A percentile compares a stretch with the other conserved stretches of the same genome.
phyloP scores from a whole-genome alignment of 805 yeast species.

The Suhomyces sp. region DNA sequence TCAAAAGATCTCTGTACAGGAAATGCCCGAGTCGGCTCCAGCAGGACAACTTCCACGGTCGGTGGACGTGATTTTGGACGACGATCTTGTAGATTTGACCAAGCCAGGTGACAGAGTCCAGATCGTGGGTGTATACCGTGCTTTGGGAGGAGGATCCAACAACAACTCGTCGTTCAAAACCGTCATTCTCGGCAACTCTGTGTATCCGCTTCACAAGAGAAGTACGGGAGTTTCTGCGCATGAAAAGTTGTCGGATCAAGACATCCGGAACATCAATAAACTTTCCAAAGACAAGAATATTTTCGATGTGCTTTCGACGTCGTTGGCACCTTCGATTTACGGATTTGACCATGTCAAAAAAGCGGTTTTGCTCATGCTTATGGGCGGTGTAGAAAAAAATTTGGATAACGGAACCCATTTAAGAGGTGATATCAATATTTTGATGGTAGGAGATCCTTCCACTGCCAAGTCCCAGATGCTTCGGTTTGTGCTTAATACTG shows the following conservation, averaged over 20 bases:
- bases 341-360: constrained; percentile 90
- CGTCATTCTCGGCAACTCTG: constrained; percentile 82
- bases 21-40: constrained; percentile 97
- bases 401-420: constrained; percentile 92
- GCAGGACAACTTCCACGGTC: constrained; percentile 97
- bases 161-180: constrained; percentile 73
- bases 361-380: constrained; percentile 83
- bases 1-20: constrained; percentile 90
- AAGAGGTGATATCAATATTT: constrained; percentile 93
- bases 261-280: constrained; percentile 81
- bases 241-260: constrained; percentile 70
- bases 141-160: constrained; percentile 70
- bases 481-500: constrained; percentile 91
- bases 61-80: constrained; percentile 88
- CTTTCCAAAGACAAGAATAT: constrained; percentile 67
- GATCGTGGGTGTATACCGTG: constrained; percentile 89
- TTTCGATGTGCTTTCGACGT: constrained; percentile 75
- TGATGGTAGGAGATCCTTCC: constrained; percentile 98
- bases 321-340: constrained; percentile 93
- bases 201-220: constrained; percentile 83
- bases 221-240: constrained; percentile 78
- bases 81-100: constrained; percentile 85
- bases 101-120: constrained; percentile 97
- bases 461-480: constrained; percentile 97
- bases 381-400: constrained; percentile 94